phyloP scores from a whole-genome alignment of 495 filamentous ascomycete species.

The Neurospora sp. region DNA sequence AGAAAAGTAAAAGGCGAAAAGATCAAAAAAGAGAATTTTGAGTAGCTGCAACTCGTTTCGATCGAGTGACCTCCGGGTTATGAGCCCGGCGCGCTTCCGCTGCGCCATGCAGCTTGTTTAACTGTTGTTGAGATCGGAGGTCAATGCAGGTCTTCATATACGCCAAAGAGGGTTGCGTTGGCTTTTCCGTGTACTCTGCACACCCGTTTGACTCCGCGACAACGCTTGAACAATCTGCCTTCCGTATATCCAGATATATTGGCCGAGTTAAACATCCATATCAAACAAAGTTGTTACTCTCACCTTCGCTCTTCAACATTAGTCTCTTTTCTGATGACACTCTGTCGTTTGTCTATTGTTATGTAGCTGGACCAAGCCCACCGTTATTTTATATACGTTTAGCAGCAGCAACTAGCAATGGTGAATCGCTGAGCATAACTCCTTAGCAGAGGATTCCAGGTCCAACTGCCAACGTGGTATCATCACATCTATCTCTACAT shows the following conservation, averaged over 20 bases:
- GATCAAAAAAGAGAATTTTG: not conserved
- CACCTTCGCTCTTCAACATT: not conserved
- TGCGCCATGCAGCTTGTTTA: conserved; percentile 15
- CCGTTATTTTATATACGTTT: no score
- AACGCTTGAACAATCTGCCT: not conserved
- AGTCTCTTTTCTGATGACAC: not conserved
- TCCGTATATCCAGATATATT: not conserved
- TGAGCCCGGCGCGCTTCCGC: conserved; percentile 22
- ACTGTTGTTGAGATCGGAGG: not conserved
- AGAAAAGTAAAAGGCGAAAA: not conserved
- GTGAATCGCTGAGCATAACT: no score
- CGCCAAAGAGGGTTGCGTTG: not conserved
- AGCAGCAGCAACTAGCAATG: not conserved
- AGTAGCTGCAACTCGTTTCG: conserved; percentile 18
- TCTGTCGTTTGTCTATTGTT: no score
- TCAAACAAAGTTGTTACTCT: no score
- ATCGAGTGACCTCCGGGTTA: conserved; percentile 25
- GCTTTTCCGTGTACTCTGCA: not conserved
- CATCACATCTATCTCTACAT: no score
- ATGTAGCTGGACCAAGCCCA: no score
- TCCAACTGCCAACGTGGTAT: no score
- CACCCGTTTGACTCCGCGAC: not conserved
- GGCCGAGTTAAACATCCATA: no score
- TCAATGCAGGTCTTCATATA: not conserved
- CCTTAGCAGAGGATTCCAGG: no score